Evolutionary conservation across 306 rosid genomes (phyloP).

Genomic region (Prunus armeniaca): DNA sequence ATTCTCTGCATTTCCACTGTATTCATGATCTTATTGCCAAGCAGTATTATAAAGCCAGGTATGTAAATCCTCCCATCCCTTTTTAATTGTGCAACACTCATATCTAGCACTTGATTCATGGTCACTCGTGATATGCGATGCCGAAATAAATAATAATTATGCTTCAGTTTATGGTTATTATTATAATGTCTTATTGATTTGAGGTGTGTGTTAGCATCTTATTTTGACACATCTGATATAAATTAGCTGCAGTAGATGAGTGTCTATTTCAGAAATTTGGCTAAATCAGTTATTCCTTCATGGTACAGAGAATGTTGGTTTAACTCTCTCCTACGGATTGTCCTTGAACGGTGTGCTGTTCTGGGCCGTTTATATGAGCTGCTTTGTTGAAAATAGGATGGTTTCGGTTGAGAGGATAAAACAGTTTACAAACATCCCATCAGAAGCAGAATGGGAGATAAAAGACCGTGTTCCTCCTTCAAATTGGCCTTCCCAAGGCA

Average conservation of each 20-base stretch:
- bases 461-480: constrained; percentile 64
- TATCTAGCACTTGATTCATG: background rate
- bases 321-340: constrained; percentile 86
- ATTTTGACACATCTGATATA: background rate
- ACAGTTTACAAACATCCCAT: constrained; percentile 73
- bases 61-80: constrained; percentile 1
- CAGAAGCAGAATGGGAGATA: constrained; percentile 76
- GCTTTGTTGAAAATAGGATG: constrained; percentile 88
- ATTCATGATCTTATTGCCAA: constrained; percentile 89
- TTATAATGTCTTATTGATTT: background rate
- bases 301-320: constrained; percentile 75
- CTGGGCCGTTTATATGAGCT: constrained; percentile 79
- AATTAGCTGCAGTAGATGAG: background rate
- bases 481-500: constrained; percentile 83
- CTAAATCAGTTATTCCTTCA: constrained; percentile 7
- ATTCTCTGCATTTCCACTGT: constrained; percentile 68
- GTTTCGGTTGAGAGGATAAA: constrained; percentile 95
- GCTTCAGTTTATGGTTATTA: background rate
- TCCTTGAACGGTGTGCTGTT: constrained; percentile 73
- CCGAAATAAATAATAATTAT: no score
- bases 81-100: no score
- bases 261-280: background rate
- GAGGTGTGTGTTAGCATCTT: background rate
- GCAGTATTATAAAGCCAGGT: constrained; percentile 86
- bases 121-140: no score